Percentiles rank a stretch among this genome's conserved stretches.
These are phyloP conservation scores for Nemania bipapillata DNA, from an alignment of 2,329 filamentous ascomycete genomes.

Conservation along the genomic window DNA sequence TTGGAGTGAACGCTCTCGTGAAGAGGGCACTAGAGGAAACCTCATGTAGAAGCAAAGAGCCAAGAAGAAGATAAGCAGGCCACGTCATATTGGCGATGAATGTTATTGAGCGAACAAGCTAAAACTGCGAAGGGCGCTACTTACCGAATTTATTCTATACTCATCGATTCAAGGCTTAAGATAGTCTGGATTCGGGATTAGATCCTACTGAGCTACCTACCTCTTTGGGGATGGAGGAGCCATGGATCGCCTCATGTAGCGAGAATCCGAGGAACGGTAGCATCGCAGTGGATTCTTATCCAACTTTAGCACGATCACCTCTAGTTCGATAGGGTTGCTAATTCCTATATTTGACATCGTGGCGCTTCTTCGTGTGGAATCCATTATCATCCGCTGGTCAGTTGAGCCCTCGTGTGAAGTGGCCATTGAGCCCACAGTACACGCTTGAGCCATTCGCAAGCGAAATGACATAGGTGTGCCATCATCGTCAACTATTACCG, in stretches of 20 bases:
- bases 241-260: background rate
- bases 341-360: background rate
- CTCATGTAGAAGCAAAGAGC: constrained; percentile 23
- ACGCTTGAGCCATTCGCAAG: background rate
- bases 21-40: constrained; percentile 12
- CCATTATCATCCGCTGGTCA: background rate
- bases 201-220: constrained; percentile 21
- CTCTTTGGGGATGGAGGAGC: constrained; percentile 22
- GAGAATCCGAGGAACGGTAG: constrained; percentile 9
- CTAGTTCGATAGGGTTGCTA: background rate
- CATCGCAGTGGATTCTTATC: constrained; percentile 11
- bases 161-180: constrained; percentile 7
- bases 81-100: constrained; percentile 25
- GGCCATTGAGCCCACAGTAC: background rate
- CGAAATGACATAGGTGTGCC: background rate
- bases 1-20: constrained; percentile 33
- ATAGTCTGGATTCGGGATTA: background rate
- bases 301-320: background rate
- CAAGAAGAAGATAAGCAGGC: constrained; percentile 18
- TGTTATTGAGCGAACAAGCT: constrained; percentile 14
- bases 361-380: background rate
- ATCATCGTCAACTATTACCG: background rate
- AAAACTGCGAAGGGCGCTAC: background rate
- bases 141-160: constrained; percentile 11
- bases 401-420: background rate